Evolutionary conservation across 2,329 filamentous ascomycete species (phyloP).

Genomic region (Xylaria sp.): DNA sequence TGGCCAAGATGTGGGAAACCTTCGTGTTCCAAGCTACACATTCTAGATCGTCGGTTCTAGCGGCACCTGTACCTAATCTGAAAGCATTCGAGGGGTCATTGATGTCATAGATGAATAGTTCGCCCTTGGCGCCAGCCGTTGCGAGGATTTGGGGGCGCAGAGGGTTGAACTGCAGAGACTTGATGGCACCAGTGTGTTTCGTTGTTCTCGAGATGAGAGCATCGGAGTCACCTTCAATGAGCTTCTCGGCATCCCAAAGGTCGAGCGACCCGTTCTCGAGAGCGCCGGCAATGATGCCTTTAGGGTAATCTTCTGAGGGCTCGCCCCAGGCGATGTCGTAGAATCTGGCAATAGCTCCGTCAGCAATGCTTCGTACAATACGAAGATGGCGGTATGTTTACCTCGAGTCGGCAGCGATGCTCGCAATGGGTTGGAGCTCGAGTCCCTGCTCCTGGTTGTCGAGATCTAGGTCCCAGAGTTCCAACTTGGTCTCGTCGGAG

Average conservation of each 20-base stretch:
- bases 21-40: constrained; percentile 99
- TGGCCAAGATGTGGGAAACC: constrained; percentile 94
- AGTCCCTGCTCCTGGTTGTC: constrained; percentile 79
- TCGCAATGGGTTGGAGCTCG: constrained; percentile 87
- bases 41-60: constrained; percentile 93
- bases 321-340: constrained; percentile 97
- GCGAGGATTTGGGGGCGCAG: constrained; percentile 90
- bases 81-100: constrained; percentile 90
- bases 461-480: constrained; percentile 93
- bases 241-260: constrained; percentile 87
- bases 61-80: constrained; percentile 86
- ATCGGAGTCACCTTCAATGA: constrained; percentile 69
- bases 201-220: constrained; percentile 86
- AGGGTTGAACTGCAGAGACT: constrained; percentile 96
- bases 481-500: constrained; percentile 94
- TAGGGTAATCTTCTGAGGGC: constrained; percentile 79
- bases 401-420: constrained; percentile 90
- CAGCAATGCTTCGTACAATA: constrained; percentile 34
- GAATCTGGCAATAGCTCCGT: constrained; percentile 70
- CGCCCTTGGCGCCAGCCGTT: constrained; percentile 92
- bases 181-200: constrained; percentile 93
- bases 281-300: constrained; percentile 92
- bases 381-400: constrained; percentile 55
- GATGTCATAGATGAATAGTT: constrained; percentile 95
- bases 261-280: constrained; percentile 94